Evolutionary conservation across 2,329 filamentous ascomycete genomes (phyloP), one percentile per base, ranked within the genome.

Genomic region (Colletotrichum simmondsii): DNA sequence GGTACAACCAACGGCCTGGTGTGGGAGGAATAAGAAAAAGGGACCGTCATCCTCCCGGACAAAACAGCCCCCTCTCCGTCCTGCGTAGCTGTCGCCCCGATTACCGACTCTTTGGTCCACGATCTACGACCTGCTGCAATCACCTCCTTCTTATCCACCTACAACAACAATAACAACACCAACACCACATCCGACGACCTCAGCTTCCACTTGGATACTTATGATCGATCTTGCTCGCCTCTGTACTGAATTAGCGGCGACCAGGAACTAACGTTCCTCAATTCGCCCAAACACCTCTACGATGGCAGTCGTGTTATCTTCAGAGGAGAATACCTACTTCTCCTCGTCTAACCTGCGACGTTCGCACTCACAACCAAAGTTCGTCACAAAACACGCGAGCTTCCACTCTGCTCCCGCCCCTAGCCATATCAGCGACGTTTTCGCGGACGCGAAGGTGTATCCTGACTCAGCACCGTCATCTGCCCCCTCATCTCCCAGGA

Each of bases 281-380:
- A 74, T 65, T 74, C 62, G 65, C 57, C 57, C 16, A 58, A 28
- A 59, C 54, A 32, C 62, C 26, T 66, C 53, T 46, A 79, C 75
- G 73, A 91, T 91, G 89, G 88, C 89, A 52, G 87, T 89, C 75
- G 88, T 90, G 76, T 82, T 91, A 73, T 79, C 86, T 56, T 87
- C 88, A 19, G 90, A 92, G 77, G 90, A 92, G 77, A 87, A 83
- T 75, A 84, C 83, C 76, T 88, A 88, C 79, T 92, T 91, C 80
- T 84, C 85, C 57, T 82, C 88, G 19, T 85, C 87, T 61, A 80
- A 85, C 28, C 80, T 92, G 76, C 87, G 87, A 75, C 88, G 90
- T 72, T 91, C 90, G 14, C 88, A 91, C 75, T 92, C 90, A 3
- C 89, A 91, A 76, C 85, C 87, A 63, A 90, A 87, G 76, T 90